A percentile compares a stretch with the other conserved stretches of the same genome.
Conservation (phyloP, 441 rosid genomes). For the Mallotus repandus region DNA sequence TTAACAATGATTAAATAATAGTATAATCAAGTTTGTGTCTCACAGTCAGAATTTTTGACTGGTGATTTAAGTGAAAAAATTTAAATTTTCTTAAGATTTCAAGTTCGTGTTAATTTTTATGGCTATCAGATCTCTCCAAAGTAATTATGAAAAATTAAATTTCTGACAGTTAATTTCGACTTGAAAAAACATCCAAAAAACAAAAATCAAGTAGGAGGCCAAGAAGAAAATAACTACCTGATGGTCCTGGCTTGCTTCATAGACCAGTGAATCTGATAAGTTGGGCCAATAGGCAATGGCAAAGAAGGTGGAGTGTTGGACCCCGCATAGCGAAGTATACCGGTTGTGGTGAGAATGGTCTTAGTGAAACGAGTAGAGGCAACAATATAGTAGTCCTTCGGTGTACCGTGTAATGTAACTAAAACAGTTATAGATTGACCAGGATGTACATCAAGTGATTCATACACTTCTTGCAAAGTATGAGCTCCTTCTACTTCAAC, state of each 20-base stretch:
- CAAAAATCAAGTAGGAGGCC: too few species aligned
- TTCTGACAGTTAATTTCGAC: too few species aligned
- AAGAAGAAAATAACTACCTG: slow-evolving; percentile 36
- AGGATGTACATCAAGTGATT: slow-evolving; percentile 65
- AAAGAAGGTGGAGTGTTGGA: slow-evolving; percentile 45
- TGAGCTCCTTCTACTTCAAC: slow-evolving; percentile 86
- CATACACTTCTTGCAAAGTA: slow-evolving; percentile 55
- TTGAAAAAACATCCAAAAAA: too few species aligned
- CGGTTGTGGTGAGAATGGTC: slow-evolving; percentile 48
- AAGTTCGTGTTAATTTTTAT: too few species aligned
- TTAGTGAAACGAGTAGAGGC: slow-evolving; percentile 74
- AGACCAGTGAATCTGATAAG: slow-evolving; percentile 70
- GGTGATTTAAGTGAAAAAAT: too few species aligned
- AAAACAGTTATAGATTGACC: slow-evolving; percentile 69
- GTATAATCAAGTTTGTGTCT: neutral
- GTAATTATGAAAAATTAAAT: too few species aligned
- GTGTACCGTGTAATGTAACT: slow-evolving; percentile 36
- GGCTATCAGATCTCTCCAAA: too few species aligned
- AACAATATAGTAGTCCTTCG: slow-evolving; percentile 58
- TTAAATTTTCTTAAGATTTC: too few species aligned
- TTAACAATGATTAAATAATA: neutral
- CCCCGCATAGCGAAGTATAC: slow-evolving; percentile 55
- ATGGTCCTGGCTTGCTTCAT: slow-evolving; percentile 84
- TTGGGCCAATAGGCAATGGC: slow-evolving; percentile 70
- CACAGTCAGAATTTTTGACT: too few species aligned